Conservation (phyloP, 2,329 filamentous ascomycete genomes). For the Ambrosiella xylebori region DNA sequence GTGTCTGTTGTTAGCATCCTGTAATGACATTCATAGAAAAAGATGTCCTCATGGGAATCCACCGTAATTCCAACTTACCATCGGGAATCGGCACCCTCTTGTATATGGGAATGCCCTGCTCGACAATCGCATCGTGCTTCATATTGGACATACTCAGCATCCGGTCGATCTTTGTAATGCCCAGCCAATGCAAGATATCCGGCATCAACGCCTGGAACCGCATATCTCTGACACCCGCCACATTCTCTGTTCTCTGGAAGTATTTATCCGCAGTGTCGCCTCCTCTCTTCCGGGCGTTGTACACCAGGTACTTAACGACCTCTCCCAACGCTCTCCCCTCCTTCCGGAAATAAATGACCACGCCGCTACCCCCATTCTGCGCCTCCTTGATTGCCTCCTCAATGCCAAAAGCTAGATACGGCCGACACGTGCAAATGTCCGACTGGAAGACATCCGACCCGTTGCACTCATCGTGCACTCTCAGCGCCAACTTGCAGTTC, state of each 20-base stretch:
- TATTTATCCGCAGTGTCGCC: conserved; percentile 75
- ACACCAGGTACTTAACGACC: conserved; percentile 76
- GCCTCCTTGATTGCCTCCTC: conserved; percentile 96
- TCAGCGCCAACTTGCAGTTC: conserved; percentile 60
- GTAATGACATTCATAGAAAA: not conserved
- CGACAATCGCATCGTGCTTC: conserved; percentile 81
- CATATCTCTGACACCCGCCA: conserved; percentile 93
- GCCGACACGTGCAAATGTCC: conserved; percentile 92
- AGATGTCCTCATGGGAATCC: not conserved
- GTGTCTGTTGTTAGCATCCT: not conserved
- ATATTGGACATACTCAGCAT: conserved; percentile 91
- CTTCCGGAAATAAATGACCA: conserved; percentile 97
- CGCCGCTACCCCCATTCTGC: conserved; percentile 79
- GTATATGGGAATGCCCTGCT: conserved; percentile 36
- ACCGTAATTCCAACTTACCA: conserved; percentile 6
- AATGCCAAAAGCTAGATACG: conserved; percentile 91
- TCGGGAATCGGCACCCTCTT: conserved; percentile 13
- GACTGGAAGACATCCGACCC: conserved; percentile 95
- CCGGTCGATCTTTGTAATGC: conserved; percentile 93
- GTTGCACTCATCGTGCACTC: conserved; percentile 75
- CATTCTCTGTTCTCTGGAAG: conserved; percentile 94
- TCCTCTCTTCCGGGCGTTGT: conserved; percentile 68
- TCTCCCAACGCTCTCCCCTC: conserved; percentile 89
- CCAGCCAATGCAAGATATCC: conserved; percentile 92
- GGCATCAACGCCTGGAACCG: conserved; percentile 97